These are phyloP conservation scores for Roridomyces roridus DNA, from an alignment of 768 basidiomycete genomes.

Conservation along the genomic window DNA sequence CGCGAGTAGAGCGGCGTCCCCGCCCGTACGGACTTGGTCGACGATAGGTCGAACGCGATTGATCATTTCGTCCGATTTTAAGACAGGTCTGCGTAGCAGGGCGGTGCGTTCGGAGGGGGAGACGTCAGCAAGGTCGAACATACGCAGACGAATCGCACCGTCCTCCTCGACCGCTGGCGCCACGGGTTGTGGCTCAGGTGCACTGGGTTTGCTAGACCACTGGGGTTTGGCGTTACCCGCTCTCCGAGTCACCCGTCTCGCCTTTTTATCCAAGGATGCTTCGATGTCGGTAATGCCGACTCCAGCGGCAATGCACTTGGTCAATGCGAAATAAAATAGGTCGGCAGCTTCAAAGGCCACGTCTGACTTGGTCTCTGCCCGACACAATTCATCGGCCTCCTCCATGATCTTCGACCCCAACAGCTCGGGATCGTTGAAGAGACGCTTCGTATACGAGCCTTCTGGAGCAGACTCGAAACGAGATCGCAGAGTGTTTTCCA, in stretches of 20 bases:
- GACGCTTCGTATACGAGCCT: slow-evolving; percentile 88
- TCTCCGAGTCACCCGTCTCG: slow-evolving; percentile 84
- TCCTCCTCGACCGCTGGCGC: slow-evolving; percentile 33
- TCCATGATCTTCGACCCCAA: slow-evolving; percentile 95
- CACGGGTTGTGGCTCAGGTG: slow-evolving; percentile 25
- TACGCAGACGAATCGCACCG: slow-evolving; percentile 78
- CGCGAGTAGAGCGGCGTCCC: slow-evolving; percentile 86
- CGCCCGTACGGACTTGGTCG: slow-evolving; percentile 79
- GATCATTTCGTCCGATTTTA: slow-evolving; percentile 90
- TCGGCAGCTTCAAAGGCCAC: slow-evolving; percentile 96
- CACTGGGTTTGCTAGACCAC: slow-evolving; percentile 50
- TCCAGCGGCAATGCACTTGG: slow-evolving; percentile 83
- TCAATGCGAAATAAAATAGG: slow-evolving; percentile 89
- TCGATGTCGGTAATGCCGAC: slow-evolving; percentile 87
- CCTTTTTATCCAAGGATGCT: slow-evolving; percentile 81
- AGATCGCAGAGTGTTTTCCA: slow-evolving; percentile 79
- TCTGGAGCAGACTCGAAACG: slow-evolving; percentile 80
- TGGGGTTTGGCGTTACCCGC: slow-evolving; percentile 93
- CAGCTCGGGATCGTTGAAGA: slow-evolving; percentile 85
- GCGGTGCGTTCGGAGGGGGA: slow-evolving; percentile 61
- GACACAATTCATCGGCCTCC: slow-evolving; percentile 96
- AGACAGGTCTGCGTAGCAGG: slow-evolving; percentile 87
- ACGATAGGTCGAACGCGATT: slow-evolving; percentile 94
- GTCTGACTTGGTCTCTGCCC: slow-evolving; percentile 77
- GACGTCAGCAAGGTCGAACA: slow-evolving; percentile 59